Conservation (phyloP, 495 filamentous ascomycete species). For the Aspergillus cavernicola region DNA sequence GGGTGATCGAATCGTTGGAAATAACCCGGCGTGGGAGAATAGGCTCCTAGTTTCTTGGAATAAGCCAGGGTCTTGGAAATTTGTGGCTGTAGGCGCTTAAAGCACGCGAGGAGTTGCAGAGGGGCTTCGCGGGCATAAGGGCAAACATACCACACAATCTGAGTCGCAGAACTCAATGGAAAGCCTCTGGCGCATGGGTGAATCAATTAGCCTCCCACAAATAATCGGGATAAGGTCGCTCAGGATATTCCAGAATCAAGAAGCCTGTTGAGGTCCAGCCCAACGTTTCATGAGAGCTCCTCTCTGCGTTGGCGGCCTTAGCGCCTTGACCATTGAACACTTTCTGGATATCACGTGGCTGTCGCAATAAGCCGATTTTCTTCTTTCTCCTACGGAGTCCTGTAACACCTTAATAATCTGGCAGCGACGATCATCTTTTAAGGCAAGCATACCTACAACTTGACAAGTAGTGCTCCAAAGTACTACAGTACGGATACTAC, state of each 20-base stretch:
- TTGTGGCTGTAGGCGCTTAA: background rate
- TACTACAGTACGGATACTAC: no score
- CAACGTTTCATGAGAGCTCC: conserved; percentile 8
- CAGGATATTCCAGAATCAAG: background rate
- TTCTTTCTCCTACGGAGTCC: no score
- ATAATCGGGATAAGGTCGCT: background rate
- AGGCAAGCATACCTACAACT: no score
- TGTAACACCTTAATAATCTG: no score
- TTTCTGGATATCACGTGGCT: no score
- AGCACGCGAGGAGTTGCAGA: background rate
- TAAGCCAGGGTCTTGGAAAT: background rate
- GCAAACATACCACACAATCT: background rate
- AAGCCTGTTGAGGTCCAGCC: conserved; percentile 9
- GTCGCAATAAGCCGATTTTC: no score
- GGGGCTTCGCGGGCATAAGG: background rate
- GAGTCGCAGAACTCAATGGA: background rate
- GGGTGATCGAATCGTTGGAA: background rate
- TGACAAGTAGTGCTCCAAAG: no score
- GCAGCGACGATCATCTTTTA: no score
- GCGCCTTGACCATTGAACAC: no score
- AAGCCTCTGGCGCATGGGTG: conserved; percentile 1
- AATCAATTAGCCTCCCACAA: background rate
- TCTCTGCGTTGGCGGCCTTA: background rate
- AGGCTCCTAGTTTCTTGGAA: background rate
- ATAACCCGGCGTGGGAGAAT: background rate